A percentile compares a stretch with the other conserved stretches of the same genome.
These are phyloP conservation scores for Parastagonospora nodorum DNA, from an alignment of 2,329 filamentous ascomycete genomes.

Conservation along the genomic window DNA sequence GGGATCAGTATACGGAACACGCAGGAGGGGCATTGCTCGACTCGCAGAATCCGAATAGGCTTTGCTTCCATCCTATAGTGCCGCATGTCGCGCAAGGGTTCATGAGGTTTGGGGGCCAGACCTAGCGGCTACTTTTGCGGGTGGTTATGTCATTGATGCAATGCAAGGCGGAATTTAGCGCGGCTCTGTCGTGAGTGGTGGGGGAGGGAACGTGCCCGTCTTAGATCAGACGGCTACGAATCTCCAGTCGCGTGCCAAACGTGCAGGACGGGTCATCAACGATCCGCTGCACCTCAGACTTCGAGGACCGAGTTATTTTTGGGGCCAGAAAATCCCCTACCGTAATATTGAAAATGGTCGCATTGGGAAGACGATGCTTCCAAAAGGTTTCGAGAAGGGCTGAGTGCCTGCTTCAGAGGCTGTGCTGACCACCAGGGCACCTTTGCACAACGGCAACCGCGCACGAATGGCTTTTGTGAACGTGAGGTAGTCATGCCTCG, in stretches of 20 bases:
- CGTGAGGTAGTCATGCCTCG: not conserved
- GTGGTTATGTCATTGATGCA: slow-evolving; percentile 7
- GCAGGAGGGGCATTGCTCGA: slow-evolving; percentile 68
- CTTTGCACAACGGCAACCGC: slow-evolving; percentile 4
- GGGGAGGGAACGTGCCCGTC: not conserved
- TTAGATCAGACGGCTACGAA: slow-evolving; percentile 3
- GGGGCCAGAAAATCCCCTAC: slow-evolving; percentile 2
- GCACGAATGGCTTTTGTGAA: slow-evolving; percentile 1
- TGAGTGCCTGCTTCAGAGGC: slow-evolving; percentile 17
- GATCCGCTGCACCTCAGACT: slow-evolving; percentile 4
- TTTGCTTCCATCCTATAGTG: not conserved
- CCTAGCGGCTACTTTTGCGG: not conserved
- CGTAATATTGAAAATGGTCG: not conserved
- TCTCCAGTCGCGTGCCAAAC: not conserved
- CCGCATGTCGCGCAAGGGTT: not conserved
- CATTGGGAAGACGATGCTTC: not conserved
- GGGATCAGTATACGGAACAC: slow-evolving; percentile 88
- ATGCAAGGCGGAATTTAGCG: not conserved
- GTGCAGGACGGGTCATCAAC: not conserved
- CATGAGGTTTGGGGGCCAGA: not conserved
- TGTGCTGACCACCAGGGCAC: slow-evolving; percentile 4
- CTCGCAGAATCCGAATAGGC: not conserved
- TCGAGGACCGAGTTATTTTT: slow-evolving; percentile 12
- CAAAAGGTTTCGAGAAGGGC: slow-evolving; percentile 5
- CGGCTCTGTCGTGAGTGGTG: too few relatives aligned